Evolutionary conservation across 116 monocot species (phyloP).

Genomic region (Trichopus zeylanicus): DNA sequence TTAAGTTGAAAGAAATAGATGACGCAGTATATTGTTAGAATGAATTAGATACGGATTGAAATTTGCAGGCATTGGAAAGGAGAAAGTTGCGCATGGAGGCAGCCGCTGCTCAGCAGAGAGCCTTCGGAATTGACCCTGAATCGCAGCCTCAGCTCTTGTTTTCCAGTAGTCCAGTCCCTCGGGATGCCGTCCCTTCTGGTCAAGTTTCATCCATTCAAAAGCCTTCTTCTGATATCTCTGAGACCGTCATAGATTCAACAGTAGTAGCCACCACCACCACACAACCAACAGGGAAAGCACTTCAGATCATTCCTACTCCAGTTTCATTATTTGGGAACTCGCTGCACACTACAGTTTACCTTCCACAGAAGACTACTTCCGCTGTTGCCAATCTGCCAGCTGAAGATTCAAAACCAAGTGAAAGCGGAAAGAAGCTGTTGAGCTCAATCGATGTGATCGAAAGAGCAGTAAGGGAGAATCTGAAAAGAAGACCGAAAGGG

Average conservation of each 20-base stretch:
- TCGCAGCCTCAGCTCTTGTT: neutral
- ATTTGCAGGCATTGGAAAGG: slow-evolving; percentile 17
- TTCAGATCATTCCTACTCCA: slow-evolving; percentile 6
- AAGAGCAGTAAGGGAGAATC: slow-evolving; percentile 37
- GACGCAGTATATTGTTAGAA: neutral
- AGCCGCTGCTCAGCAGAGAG: slow-evolving; percentile 9
- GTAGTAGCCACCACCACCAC: neutral
- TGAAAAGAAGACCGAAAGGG: slow-evolving; percentile 18
- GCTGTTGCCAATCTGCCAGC: neutral
- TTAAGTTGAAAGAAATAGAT: neutral
- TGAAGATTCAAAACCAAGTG: neutral
- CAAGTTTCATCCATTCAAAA: neutral
- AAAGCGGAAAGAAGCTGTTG: slow-evolving; percentile 21
- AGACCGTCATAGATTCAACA: neutral
- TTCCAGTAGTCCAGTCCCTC: neutral
- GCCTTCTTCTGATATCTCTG: neutral
- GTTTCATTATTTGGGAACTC: neutral
- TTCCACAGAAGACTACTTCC: neutral
- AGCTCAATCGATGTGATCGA: slow-evolving; percentile 50
- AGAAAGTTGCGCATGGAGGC: slow-evolving; percentile 2
- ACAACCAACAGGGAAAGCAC: slow-evolving; percentile 9
- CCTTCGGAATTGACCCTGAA: neutral
- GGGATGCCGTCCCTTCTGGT: neutral
- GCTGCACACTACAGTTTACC: too few species aligned
- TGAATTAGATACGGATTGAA: too few species aligned